Evolutionary conservation across 2,329 filamentous ascomycete species (phyloP).

Genomic region (Trichoderma brevicompactum): DNA sequence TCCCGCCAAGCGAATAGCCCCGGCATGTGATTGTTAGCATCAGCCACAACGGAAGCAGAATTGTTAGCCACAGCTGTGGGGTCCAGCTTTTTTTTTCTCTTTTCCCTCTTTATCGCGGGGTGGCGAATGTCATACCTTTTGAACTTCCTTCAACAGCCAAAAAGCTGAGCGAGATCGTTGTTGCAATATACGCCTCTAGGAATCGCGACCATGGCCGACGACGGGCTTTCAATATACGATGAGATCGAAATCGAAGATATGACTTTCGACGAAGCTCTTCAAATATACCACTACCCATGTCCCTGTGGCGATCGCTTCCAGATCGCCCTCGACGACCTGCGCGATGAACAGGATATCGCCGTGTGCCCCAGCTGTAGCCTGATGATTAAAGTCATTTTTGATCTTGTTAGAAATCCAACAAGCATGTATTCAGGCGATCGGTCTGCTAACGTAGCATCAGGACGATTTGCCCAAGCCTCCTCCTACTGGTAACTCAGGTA

Average conservation of each 20-base stretch:
- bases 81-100: conserved; percentile 32
- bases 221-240: conserved; percentile 80
- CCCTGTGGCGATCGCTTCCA: conserved; percentile 97
- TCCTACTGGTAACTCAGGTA: conserved; percentile 38
- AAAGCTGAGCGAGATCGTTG: background rate
- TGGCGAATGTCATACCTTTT: conserved; percentile 7
- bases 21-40: conserved; percentile 31
- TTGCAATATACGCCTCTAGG: background rate
- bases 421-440: background rate
- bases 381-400: conserved; percentile 95
- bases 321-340: conserved; percentile 80
- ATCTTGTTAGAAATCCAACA: conserved; percentile 62
- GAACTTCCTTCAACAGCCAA: background rate
- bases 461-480: conserved; percentile 51
- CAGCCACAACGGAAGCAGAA: conserved; percentile 26
- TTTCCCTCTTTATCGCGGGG: background rate
- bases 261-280: conserved; percentile 80
- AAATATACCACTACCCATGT: conserved; percentile 95
- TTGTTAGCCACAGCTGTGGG: conserved; percentile 33
- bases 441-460: conserved; percentile 37
- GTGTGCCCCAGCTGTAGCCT: conserved; percentile 96
- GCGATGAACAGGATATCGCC: conserved; percentile 91
- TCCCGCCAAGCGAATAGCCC: background rate
- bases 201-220: conserved; percentile 60
- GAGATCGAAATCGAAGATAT: conserved; percentile 99